Conservation (phyloP, 2,329 filamentous ascomycete species). For the Pestalotiopsis sp. region DNA sequence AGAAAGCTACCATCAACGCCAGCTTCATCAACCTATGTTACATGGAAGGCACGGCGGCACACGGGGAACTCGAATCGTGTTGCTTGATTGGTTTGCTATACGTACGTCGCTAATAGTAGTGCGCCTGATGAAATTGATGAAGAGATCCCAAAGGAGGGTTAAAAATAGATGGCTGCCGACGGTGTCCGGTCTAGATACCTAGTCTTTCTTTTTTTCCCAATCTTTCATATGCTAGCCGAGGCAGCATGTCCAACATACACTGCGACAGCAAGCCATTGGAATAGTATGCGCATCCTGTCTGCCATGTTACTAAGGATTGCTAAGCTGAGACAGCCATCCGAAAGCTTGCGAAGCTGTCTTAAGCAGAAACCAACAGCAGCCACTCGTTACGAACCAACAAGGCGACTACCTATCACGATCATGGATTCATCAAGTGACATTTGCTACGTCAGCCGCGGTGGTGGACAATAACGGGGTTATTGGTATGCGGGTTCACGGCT, state of each 20-base stretch:
- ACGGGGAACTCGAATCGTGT: neutral
- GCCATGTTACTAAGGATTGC: neutral
- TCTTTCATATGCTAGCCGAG: conserved; percentile 4
- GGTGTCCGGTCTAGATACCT: neutral
- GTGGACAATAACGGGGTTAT: neutral
- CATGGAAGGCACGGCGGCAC: neutral
- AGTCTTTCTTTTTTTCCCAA: too few species aligned
- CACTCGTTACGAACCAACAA: neutral
- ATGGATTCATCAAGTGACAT: neutral
- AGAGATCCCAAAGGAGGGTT: neutral
- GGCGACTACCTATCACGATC: neutral
- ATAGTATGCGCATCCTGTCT: neutral
- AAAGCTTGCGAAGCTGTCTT: conserved; percentile 1
- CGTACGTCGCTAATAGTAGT: neutral
- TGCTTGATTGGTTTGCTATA: neutral
- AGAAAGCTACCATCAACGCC: neutral
- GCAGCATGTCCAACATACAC: neutral
- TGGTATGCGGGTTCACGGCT: neutral
- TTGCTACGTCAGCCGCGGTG: neutral
- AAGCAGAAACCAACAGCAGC: neutral
- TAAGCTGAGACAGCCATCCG: neutral
- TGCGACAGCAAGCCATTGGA: neutral
- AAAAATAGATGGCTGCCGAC: neutral
- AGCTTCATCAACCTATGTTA: neutral
- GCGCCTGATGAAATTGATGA: neutral